These are phyloP conservation scores for Colletotrichum musicola DNA, from an alignment of 2,329 filamentous ascomycete species.

Conservation along the genomic window DNA sequence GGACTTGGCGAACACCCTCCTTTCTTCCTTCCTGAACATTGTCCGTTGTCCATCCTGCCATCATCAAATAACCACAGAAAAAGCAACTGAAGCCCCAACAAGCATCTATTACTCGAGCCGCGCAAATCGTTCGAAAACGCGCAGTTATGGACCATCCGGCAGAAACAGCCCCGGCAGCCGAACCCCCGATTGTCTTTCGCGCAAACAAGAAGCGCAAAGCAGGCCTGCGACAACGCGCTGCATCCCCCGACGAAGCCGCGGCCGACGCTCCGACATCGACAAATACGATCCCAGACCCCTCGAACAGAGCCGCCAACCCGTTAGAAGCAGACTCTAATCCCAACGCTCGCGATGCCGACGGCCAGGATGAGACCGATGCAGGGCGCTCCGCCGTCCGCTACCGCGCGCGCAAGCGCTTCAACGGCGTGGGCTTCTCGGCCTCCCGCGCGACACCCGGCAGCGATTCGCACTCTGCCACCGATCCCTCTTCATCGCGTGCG, in stretches of 20 bases:
- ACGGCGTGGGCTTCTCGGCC: conserved; percentile 69
- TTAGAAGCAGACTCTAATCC: conserved; percentile 25
- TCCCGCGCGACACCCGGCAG: conserved; percentile 39
- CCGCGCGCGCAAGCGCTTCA: conserved; percentile 60
- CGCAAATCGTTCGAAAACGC: background rate
- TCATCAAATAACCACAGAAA: background rate
- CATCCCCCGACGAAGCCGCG: conserved; percentile 42
- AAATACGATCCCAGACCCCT: background rate
- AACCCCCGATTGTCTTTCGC: conserved; percentile 62
- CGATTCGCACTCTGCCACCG: conserved; percentile 26
- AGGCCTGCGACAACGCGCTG: conserved; percentile 63
- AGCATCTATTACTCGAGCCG: background rate
- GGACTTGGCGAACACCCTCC: background rate
- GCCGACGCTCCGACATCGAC: background rate
- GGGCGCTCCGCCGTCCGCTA: conserved; percentile 53
- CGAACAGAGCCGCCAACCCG: background rate
- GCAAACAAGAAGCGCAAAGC: conserved; percentile 70
- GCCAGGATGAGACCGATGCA: conserved; percentile 30
- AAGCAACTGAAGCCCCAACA: too few species aligned
- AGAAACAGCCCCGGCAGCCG: conserved; percentile 40
- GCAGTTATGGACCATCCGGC: conserved; percentile 42
- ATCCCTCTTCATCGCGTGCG: conserved; percentile 22
- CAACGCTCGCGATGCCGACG: conserved; percentile 9
- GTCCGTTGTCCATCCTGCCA: background rate
- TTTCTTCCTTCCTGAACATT: background rate